phyloP scores from a whole-genome alignment of 2,329 filamentous ascomycete species.

The Beauveria sp. region DNA sequence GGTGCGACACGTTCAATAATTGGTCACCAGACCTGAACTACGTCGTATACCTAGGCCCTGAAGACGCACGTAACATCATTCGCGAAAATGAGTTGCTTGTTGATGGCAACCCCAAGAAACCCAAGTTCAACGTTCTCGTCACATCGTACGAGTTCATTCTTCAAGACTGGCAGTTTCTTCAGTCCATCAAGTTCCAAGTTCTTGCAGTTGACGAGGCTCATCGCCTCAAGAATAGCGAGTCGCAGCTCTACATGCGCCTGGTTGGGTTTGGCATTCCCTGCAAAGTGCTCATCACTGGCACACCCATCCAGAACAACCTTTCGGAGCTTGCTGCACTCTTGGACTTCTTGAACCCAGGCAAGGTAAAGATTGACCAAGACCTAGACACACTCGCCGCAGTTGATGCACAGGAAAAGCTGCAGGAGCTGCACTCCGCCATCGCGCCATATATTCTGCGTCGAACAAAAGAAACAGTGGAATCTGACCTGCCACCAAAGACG shows the following conservation, averaged over 20 bases:
- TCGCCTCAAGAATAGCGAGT: slow-evolving; percentile 91
- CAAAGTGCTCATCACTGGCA: slow-evolving; percentile 90
- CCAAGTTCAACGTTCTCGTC: slow-evolving; percentile 95
- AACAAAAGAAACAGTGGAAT: slow-evolving; percentile 96
- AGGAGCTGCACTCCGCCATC: slow-evolving; percentile 76
- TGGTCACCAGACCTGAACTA: slow-evolving; percentile 97
- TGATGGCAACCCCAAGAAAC: slow-evolving; percentile 77
- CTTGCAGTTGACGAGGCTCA: slow-evolving; percentile 95
- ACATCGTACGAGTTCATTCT: slow-evolving; percentile 98
- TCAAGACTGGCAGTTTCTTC: slow-evolving; percentile 74
- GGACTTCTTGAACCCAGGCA: slow-evolving; percentile 95
- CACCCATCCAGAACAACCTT: slow-evolving; percentile 94
- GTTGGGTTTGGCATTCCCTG: slow-evolving; percentile 81
- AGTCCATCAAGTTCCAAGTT: slow-evolving; percentile 94
- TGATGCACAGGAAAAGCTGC: slow-evolving; percentile 79
- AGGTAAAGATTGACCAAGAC: slow-evolving; percentile 84
- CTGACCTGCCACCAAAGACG: slow-evolving; percentile 90
- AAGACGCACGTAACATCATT: slow-evolving; percentile 78
- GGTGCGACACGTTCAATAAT: slow-evolving; percentile 94
- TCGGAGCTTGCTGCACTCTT: slow-evolving; percentile 87
- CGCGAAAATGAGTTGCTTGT: slow-evolving; percentile 83
- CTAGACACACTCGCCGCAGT: slow-evolving; percentile 71
- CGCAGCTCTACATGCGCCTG: slow-evolving; percentile 81
- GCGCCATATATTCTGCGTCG: slow-evolving; percentile 91
- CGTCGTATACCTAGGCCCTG: slow-evolving; percentile 89